phyloP scores from a whole-genome alignment of 2,329 filamentous ascomycete genomes.

The Paradendryphiella salina region DNA sequence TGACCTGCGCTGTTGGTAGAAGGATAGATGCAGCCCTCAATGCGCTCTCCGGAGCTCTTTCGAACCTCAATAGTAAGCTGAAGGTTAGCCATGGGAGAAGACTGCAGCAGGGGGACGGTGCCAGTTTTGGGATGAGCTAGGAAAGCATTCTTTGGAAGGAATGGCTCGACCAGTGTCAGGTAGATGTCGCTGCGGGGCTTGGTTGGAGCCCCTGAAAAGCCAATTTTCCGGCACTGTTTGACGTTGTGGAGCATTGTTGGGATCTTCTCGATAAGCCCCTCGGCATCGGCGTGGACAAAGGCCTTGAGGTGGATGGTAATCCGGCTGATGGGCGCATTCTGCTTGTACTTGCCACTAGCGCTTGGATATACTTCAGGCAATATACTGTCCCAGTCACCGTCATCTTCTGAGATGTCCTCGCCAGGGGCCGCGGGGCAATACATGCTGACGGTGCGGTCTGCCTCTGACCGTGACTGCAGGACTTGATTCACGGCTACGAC shows the following conservation, averaged over 20 bases:
- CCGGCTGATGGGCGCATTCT: slow-evolving; percentile 71
- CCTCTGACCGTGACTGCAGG: slow-evolving; percentile 70
- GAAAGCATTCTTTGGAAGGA: slow-evolving; percentile 69
- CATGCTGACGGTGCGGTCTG: slow-evolving; percentile 74
- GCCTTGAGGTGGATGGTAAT: slow-evolving; percentile 78
- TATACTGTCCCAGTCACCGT: slow-evolving; percentile 72
- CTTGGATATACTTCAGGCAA: slow-evolving; percentile 68
- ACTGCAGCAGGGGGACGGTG: slow-evolving; percentile 72
- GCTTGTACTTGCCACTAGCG: slow-evolving; percentile 72
- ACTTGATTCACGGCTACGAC: slow-evolving; percentile 75
- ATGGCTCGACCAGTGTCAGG: slow-evolving; percentile 76
- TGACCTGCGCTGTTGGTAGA: slow-evolving; percentile 78
- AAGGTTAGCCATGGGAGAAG: slow-evolving; percentile 70
- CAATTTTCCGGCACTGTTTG: slow-evolving; percentile 81
- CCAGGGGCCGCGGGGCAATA: slow-evolving; percentile 64
- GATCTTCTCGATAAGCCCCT: slow-evolving; percentile 78
- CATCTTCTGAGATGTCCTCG: slow-evolving; percentile 51
- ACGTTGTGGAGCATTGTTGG: slow-evolving; percentile 85
- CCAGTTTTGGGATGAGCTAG: slow-evolving; percentile 74
- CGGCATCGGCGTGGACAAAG: slow-evolving; percentile 77
- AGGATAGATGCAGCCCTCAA: slow-evolving; percentile 85
- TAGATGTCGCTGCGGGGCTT: slow-evolving; percentile 94
- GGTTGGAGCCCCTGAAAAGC: slow-evolving; percentile 88
- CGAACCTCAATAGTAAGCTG: slow-evolving; percentile 90
- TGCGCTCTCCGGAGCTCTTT: slow-evolving; percentile 73